Conservation (phyloP, 2,329 filamentous ascomycete species). For the Diaporthe amygdali region DNA sequence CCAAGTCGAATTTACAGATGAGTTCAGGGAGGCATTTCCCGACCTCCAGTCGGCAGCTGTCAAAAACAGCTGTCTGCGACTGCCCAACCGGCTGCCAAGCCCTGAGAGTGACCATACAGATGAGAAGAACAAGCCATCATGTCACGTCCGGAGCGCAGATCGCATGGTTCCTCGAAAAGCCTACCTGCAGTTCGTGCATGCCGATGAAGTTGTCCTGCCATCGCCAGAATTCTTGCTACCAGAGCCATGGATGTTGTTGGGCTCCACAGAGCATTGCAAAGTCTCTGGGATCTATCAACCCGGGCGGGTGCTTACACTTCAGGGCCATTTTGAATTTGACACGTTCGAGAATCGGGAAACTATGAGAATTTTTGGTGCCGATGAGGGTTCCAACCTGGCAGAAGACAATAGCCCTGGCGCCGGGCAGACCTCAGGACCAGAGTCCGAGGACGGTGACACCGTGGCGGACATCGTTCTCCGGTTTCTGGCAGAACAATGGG, state of each 20-base stretch:
- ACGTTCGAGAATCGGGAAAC: constrained; percentile 16
- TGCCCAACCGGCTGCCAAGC: neutral
- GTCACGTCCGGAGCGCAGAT: neutral
- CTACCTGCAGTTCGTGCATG: constrained; percentile 19
- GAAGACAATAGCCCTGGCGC: neutral
- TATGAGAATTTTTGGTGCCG: constrained; percentile 19
- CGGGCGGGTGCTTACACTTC: constrained; percentile 17
- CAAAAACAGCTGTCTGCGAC: no score
- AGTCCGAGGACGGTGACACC: neutral
- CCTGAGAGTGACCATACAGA: constrained; percentile 2
- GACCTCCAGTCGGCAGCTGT: no score
- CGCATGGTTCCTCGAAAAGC: neutral
- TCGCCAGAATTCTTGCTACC: neutral
- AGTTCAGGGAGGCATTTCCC: neutral
- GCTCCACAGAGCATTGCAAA: constrained; percentile 16
- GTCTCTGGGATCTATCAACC: constrained; percentile 18
- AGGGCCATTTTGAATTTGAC: constrained; percentile 24
- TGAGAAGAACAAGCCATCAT: no score
- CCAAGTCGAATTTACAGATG: constrained; percentile 6
- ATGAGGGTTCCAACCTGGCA: neutral
- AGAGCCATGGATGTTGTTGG: constrained; percentile 15
- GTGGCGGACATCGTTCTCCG: constrained; percentile 17
- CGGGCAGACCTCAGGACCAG: neutral
- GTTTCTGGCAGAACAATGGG: neutral
- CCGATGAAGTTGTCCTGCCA: constrained; percentile 13